Evolutionary conservation across 371 early-diverging fungal species (phyloP).

Genomic region (Lichtheimia corymbifera): DNA sequence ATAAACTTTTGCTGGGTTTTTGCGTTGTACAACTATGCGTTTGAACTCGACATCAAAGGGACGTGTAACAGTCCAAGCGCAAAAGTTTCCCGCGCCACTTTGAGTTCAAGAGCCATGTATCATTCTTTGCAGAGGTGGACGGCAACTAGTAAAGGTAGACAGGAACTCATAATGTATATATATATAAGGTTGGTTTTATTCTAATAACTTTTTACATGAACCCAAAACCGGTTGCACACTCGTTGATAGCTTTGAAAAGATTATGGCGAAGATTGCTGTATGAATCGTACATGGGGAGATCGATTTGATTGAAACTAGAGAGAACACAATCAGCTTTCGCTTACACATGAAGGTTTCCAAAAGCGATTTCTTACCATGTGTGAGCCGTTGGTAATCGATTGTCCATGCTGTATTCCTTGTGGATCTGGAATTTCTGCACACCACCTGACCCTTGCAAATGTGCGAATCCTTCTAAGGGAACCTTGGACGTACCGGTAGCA

Average conservation of each 20-base stretch:
- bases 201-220: constrained; percentile 62
- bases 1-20: too few relatives aligned
- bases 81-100: too few relatives aligned
- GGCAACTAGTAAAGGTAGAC: too few relatives aligned
- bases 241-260: constrained; percentile 89
- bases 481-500: constrained; percentile 97
- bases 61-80: too few relatives aligned
- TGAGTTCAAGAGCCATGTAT: too few relatives aligned
- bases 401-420: constrained; percentile 88
- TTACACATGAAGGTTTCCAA: neutral
- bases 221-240: constrained; percentile 95
- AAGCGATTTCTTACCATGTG: constrained; percentile 80
- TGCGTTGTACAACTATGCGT: too few relatives aligned
- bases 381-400: constrained; percentile 95
- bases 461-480: constrained; percentile 97
- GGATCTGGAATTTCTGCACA: constrained; percentile 98
- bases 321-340: neutral
- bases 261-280: constrained; percentile 90
- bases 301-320: constrained; percentile 96
- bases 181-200: too few relatives aligned
- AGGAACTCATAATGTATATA: too few relatives aligned
- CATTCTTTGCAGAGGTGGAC: too few relatives aligned
- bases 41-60: too few relatives aligned
- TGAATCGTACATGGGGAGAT: constrained; percentile 92
- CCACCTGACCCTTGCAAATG: constrained; percentile 94